Percentiles rank a stretch among this genome's conserved stretches.
These are phyloP conservation scores for Citrus hindsii DNA, from an alignment of 345 rosid species.

Conservation along the genomic window DNA sequence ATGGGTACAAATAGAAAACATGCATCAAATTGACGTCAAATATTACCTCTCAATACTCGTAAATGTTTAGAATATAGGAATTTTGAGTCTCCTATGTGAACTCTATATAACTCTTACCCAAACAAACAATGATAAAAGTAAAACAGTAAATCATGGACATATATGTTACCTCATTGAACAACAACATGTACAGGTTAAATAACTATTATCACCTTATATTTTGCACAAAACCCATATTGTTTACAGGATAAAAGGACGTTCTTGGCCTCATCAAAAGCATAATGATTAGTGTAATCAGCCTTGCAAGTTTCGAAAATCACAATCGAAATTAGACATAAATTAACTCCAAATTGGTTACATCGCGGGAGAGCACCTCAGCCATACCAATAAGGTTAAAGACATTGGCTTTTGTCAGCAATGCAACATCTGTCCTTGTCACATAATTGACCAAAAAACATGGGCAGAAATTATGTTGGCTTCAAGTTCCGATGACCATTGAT, in stretches of 20 bases:
- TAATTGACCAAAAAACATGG: slow-evolving; percentile 6
- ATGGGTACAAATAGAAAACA: too few species aligned
- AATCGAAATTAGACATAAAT: background rate
- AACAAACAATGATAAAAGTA: too few species aligned
- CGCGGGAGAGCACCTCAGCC: background rate
- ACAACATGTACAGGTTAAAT: too few species aligned
- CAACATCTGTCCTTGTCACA: background rate
- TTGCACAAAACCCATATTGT: background rate
- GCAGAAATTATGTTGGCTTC: slow-evolving; percentile 10
- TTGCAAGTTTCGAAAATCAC: background rate
- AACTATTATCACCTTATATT: too few species aligned
- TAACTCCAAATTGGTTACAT: background rate
- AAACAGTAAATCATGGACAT: too few species aligned
- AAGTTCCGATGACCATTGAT: slow-evolving; percentile 23
- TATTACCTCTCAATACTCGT: too few species aligned
- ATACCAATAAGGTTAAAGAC: background rate
- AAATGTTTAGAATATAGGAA: too few species aligned
- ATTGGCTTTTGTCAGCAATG: background rate
- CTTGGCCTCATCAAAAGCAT: background rate
- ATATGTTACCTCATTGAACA: too few species aligned
- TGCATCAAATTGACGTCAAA: too few species aligned
- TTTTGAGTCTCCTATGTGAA: background rate
- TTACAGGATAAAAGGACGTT: background rate
- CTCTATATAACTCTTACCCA: background rate
- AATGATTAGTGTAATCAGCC: background rate